These are phyloP conservation scores for Tricholoma saponaceum DNA, from an alignment of 768 basidiomycete species.

Conservation along the genomic window DNA sequence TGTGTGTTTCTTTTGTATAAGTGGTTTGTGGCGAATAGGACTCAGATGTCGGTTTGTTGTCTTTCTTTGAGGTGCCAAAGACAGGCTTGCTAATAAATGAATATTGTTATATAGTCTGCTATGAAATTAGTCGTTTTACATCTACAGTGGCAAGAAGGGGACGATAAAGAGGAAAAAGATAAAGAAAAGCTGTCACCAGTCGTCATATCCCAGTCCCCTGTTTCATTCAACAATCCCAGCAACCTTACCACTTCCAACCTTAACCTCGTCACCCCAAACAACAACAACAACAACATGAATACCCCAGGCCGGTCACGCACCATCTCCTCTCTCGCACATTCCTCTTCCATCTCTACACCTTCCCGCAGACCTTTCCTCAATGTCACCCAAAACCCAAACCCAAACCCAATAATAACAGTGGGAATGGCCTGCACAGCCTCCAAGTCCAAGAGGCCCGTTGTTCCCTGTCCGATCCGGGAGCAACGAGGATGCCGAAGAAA, in stretches of 20 bases:
- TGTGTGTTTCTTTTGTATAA: no score
- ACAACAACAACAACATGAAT: neutral
- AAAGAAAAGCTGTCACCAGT: slow-evolving; percentile 13
- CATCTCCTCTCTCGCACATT: slow-evolving; percentile 50
- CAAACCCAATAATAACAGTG: no score
- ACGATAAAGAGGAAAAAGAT: slow-evolving; percentile 14
- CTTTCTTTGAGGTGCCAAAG: no score
- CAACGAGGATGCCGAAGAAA: no score
- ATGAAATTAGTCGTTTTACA: slow-evolving; percentile 86
- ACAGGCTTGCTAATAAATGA: neutral
- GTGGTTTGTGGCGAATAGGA: slow-evolving; percentile 90
- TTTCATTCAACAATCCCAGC: slow-evolving; percentile 18
- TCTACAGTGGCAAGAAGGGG: slow-evolving; percentile 80
- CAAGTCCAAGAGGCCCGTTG: no score
- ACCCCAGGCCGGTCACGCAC: slow-evolving; percentile 29
- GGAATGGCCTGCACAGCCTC: no score
- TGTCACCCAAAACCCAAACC: slow-evolving; percentile 16
- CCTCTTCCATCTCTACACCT: slow-evolving; percentile 42
- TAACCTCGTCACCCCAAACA: neutral
- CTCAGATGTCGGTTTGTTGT: slow-evolving; percentile 77
- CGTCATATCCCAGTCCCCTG: slow-evolving; percentile 15
- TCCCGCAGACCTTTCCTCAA: slow-evolving; percentile 35
- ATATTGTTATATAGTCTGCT: slow-evolving; percentile 55
- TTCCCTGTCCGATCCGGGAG: no score
- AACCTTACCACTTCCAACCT: slow-evolving; percentile 11